Conservation (phyloP, 805 yeast species). For the Hermanozyma aechmeae region DNA sequence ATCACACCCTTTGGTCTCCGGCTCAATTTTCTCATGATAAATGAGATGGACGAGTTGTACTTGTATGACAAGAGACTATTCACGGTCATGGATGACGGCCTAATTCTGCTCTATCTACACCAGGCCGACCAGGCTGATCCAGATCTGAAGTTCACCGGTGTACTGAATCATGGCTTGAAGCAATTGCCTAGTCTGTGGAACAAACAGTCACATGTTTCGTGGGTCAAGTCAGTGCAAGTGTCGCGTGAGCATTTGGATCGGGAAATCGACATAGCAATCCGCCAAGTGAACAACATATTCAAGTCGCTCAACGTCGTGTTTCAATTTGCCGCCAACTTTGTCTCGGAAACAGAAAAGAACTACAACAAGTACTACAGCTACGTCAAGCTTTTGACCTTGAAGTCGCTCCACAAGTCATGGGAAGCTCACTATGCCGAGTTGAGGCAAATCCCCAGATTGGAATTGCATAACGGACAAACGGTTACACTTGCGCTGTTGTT, state of each 20-base stretch:
- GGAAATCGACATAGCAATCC: slow-evolving; percentile 15
- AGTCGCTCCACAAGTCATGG: slow-evolving; percentile 33
- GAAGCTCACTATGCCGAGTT: slow-evolving; percentile 21
- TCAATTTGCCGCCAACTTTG: slow-evolving; percentile 41
- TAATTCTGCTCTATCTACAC: slow-evolving; percentile 3
- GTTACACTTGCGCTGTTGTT: slow-evolving; percentile 20
- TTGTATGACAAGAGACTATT: slow-evolving; percentile 58
- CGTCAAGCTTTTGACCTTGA: slow-evolving; percentile 27
- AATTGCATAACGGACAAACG: slow-evolving; percentile 19
- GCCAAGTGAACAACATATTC: slow-evolving; percentile 33
- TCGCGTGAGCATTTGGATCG: slow-evolving; percentile 22
- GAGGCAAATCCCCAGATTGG: slow-evolving; percentile 25
- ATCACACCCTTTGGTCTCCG: slow-evolving; percentile 60
- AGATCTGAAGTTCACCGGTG: too few species aligned
- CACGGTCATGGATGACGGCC: slow-evolving; percentile 11
- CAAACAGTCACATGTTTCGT: too few species aligned
- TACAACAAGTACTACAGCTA: slow-evolving; percentile 30
- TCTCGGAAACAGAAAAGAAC: slow-evolving; percentile 38
- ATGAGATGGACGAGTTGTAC: slow-evolving; percentile 47
- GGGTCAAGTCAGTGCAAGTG: too few species aligned
- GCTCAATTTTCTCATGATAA: slow-evolving; percentile 42
- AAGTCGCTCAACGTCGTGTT: slow-evolving; percentile 37
- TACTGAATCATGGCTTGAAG: too few species aligned
- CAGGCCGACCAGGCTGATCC: slow-evolving; percentile 7
- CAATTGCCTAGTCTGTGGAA: too few species aligned